phyloP scores from a whole-genome alignment of 768 basidiomycete species.

The Rhodotorula babjevae region DNA sequence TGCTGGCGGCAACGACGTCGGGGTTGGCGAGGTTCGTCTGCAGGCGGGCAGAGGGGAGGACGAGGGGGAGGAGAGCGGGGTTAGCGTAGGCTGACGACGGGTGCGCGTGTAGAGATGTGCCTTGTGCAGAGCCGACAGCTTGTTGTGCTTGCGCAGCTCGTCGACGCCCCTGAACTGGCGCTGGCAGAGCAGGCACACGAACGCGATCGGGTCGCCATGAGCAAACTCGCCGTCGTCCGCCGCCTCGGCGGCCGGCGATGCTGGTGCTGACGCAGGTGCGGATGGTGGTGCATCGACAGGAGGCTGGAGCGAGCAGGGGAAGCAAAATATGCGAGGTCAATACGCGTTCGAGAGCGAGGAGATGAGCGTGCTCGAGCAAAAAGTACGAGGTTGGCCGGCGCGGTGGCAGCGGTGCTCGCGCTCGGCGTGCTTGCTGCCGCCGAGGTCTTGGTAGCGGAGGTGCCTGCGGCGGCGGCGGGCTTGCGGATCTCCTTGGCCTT shows the following conservation, averaged over 20 bases:
- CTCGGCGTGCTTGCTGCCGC: neutral
- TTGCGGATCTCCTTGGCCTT: slow-evolving; percentile 76
- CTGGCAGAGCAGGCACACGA: slow-evolving; percentile 84
- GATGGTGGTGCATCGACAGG: neutral
- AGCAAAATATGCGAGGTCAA: slow-evolving; percentile 10
- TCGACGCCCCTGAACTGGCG: slow-evolving; percentile 86
- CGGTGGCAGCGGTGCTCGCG: neutral
- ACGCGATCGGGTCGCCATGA: slow-evolving; percentile 67
- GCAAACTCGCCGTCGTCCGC: slow-evolving; percentile 65
- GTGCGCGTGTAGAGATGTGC: slow-evolving; percentile 49
- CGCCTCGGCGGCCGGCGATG: slow-evolving; percentile 46
- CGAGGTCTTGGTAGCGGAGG: slow-evolving; percentile 3
- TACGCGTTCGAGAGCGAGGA: slow-evolving; percentile 1
- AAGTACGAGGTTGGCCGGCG: slow-evolving; percentile 12
- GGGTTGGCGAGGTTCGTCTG: slow-evolving; percentile 77
- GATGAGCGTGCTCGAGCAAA: slow-evolving; percentile 28
- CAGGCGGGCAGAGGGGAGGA: slow-evolving; percentile 13
- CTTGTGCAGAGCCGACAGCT: slow-evolving; percentile 94
- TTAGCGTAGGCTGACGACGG: neutral
- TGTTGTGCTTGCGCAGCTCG: slow-evolving; percentile 80
- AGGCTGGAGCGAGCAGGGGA: neutral
- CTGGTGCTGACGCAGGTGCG: neutral
- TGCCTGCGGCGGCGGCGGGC: neutral
- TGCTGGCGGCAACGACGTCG: slow-evolving; percentile 50
- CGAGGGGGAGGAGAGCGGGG: neutral